Percentiles rank a stretch among this genome's conserved stretches.
These are phyloP conservation scores for Phytopythium montanum DNA, from an alignment of 352 stramenopile species.

Conservation along the genomic window DNA sequence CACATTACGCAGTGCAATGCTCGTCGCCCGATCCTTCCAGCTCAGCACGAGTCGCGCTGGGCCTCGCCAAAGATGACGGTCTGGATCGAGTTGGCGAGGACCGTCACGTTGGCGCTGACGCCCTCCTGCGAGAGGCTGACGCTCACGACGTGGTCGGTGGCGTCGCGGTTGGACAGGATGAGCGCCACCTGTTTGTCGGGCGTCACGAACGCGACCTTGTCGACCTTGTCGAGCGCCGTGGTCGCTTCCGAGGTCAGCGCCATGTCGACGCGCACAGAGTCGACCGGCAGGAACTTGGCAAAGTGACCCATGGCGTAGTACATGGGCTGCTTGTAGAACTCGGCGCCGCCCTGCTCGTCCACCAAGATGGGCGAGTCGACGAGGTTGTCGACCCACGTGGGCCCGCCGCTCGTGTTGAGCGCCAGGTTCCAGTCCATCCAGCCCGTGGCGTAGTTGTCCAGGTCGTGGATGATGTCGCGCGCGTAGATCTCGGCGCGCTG, in stretches of 20 bases:
- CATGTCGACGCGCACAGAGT: constrained; percentile 42
- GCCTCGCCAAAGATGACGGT: constrained; percentile 39
- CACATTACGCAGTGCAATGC: no score
- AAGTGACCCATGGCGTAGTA: constrained; percentile 80
- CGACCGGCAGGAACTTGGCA: constrained; percentile 58
- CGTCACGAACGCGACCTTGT: constrained; percentile 44
- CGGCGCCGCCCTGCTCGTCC: constrained; percentile 38
- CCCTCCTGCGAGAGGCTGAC: constrained; percentile 34
- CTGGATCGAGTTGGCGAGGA: constrained; percentile 45
- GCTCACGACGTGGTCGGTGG: constrained; percentile 29
- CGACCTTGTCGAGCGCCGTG: constrained; percentile 29
- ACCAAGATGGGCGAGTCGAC: constrained; percentile 74
- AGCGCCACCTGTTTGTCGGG: constrained; percentile 43
- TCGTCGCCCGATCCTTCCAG: not conserved
- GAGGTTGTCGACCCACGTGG: constrained; percentile 67
- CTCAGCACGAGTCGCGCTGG: constrained; percentile 7
- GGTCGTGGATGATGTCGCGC: constrained; percentile 85
- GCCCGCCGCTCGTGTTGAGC: constrained; percentile 68
- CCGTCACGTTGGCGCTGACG: constrained; percentile 27
- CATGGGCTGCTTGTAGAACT: constrained; percentile 85
- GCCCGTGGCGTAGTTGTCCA: constrained; percentile 68
- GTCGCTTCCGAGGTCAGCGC: constrained; percentile 23
- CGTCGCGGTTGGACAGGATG: constrained; percentile 47
- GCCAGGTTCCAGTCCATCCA: constrained; percentile 90
- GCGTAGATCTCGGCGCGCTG: constrained; percentile 72